phyloP scores from a whole-genome alignment of 2,329 filamentous ascomycete genomes.

The Epichloe aotearoae region DNA sequence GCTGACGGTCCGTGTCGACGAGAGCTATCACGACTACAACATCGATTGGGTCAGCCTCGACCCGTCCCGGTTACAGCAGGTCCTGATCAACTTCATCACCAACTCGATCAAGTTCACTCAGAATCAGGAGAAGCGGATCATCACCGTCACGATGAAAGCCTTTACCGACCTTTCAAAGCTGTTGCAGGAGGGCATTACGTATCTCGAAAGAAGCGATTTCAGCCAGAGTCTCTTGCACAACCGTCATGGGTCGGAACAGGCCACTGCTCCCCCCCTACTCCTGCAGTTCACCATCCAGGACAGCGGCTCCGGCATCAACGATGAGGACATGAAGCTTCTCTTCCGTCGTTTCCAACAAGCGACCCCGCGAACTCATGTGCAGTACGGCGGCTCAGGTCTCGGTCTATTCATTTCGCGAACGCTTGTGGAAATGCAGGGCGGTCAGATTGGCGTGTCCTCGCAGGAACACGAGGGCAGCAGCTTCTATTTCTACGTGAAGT shows the following conservation, averaged over 20 bases:
- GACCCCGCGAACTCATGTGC: constrained; percentile 53
- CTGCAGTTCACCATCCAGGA: constrained; percentile 59
- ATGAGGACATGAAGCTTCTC: constrained; percentile 50
- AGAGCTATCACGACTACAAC: constrained; percentile 48
- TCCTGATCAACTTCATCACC: constrained; percentile 62
- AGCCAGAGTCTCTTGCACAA: constrained; percentile 1
- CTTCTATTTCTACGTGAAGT: constrained; percentile 4
- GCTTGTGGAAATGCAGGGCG: constrained; percentile 62
- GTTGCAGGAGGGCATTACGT: constrained; percentile 26
- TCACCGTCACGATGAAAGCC: constrained; percentile 51
- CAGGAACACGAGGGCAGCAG: constrained; percentile 4
- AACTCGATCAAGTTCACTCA: constrained; percentile 54
- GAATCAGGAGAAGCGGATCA: constrained; percentile 42
- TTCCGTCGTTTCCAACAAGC: constrained; percentile 58
- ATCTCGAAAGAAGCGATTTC: constrained; percentile 30
- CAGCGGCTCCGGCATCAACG: constrained; percentile 50
- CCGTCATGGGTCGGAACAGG: constrained; percentile 24
- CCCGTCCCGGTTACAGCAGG: constrained; percentile 58
- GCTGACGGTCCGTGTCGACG: constrained; percentile 53
- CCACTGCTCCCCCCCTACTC: not conserved
- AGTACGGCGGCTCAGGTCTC: constrained; percentile 56
- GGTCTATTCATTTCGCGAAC: constrained; percentile 65
- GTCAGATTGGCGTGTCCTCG: constrained; percentile 55
- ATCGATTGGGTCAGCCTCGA: constrained; percentile 64
- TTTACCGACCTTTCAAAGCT: constrained; percentile 35